Evolutionary conservation across 495 filamentous ascomycete genomes (phyloP).

Genomic region (Lasiosphaeria hispida): DNA sequence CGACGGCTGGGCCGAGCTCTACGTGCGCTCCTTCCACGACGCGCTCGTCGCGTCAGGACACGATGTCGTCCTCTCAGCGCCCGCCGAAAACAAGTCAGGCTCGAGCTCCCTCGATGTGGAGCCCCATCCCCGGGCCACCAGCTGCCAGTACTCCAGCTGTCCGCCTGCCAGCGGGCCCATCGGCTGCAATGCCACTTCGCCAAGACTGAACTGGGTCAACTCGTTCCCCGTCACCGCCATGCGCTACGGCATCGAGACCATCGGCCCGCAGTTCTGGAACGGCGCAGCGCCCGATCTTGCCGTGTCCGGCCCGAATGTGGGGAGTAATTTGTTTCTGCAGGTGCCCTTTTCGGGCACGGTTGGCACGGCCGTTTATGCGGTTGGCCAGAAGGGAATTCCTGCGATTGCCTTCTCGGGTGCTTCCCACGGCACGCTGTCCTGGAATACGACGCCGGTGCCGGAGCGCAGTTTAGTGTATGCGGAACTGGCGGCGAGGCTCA

Average conservation of each 20-base stretch:
- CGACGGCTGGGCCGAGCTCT: slow-evolving; percentile 70
- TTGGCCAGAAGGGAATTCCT: slow-evolving; percentile 52
- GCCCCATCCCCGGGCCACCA: slow-evolving; percentile 39
- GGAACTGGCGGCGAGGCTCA: slow-evolving; percentile 56
- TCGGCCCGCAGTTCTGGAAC: slow-evolving; percentile 51
- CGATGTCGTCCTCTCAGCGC: slow-evolving; percentile 59
- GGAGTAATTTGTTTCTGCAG: slow-evolving; percentile 53
- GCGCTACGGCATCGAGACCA: slow-evolving; percentile 58
- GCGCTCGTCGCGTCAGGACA: slow-evolving; percentile 52
- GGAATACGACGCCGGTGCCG: slow-evolving; percentile 46
- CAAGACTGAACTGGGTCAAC: slow-evolving; percentile 67
- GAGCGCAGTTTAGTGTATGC: slow-evolving; percentile 58
- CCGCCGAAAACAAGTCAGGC: slow-evolving; percentile 64
- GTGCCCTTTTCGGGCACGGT: slow-evolving; percentile 62
- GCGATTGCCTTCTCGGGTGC: slow-evolving; percentile 63
- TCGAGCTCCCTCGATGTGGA: slow-evolving; percentile 53
- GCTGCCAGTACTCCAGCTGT: slow-evolving; percentile 61
- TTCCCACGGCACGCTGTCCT: slow-evolving; percentile 50
- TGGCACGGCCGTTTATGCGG: slow-evolving; percentile 58
- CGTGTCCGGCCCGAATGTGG: slow-evolving; percentile 64
- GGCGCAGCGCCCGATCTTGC: slow-evolving; percentile 54
- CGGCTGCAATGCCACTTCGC: slow-evolving; percentile 54
- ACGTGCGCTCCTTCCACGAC: slow-evolving; percentile 56
- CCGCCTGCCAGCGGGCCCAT: slow-evolving; percentile 51
- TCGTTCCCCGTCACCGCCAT: slow-evolving; percentile 65